Evolutionary conservation across 2,329 filamentous ascomycete genomes (phyloP).

Genomic region (Botrytis pseudocinerea): DNA sequence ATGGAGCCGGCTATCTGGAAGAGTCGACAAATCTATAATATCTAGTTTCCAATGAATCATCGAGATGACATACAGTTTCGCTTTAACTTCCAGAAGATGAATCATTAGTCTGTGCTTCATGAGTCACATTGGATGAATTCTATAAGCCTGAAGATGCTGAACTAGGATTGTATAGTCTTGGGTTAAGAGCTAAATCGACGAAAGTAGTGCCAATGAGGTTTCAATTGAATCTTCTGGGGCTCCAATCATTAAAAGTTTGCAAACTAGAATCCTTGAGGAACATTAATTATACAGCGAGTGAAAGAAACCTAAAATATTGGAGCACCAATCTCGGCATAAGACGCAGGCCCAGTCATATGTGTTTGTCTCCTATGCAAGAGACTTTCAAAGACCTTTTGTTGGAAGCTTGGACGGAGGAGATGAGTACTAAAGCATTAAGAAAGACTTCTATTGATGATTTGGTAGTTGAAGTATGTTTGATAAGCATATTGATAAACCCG

Average conservation of each 20-base stretch:
- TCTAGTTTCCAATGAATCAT: neutral
- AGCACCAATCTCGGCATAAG: neutral
- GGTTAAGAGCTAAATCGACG: slow-evolving; percentile 27
- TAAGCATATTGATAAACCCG: neutral
- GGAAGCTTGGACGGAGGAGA: neutral
- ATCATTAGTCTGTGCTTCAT: slow-evolving; percentile 21
- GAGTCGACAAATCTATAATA: neutral
- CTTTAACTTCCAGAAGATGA: slow-evolving; percentile 11
- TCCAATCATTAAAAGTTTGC: slow-evolving; percentile 26
- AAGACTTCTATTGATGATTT: neutral
- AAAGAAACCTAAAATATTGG: neutral
- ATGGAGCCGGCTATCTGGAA: slow-evolving; percentile 18
- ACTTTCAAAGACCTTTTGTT: neutral
- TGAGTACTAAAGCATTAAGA: neutral
- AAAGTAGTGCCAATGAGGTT: slow-evolving; percentile 28
- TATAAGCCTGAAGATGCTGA: neutral
- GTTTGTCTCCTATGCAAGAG: neutral
- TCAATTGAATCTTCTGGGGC: slow-evolving; percentile 11
- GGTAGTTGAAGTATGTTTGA: neutral
- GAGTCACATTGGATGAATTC: slow-evolving; percentile 14
- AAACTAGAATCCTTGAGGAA: slow-evolving; percentile 25
- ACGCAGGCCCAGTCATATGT: neutral
- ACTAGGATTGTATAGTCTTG: slow-evolving; percentile 21
- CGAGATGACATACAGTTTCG: slow-evolving; percentile 1
- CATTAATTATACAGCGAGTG: no score